phyloP scores from a whole-genome alignment of 768 basidiomycete genomes.

The Royoungia palumana region DNA sequence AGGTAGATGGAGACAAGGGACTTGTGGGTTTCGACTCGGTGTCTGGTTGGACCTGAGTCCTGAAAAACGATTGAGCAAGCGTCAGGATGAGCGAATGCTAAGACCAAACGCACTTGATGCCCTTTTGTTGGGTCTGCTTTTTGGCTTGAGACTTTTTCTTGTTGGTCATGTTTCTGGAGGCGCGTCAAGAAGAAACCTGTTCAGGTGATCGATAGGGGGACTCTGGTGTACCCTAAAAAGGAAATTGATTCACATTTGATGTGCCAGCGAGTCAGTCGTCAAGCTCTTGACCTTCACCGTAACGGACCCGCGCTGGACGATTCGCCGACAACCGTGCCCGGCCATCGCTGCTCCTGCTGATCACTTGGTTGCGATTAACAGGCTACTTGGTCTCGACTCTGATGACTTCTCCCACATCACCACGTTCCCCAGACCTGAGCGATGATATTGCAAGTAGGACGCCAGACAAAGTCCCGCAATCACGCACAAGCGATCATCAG shows the following conservation, averaged over 20 bases:
- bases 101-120: slow-evolving; percentile 19
- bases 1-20: slow-evolving; percentile 16
- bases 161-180: slow-evolving; percentile 25
- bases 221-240: not conserved
- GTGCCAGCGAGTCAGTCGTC: not conserved
- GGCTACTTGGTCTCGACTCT: not conserved
- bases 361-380: not conserved
- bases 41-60: slow-evolving; percentile 15
- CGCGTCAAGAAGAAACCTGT: too few species aligned
- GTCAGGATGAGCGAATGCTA: not conserved
- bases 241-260: slow-evolving; percentile 9
- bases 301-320: slow-evolving; percentile 7
- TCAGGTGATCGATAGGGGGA: too few species aligned
- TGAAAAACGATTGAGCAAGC: slow-evolving; percentile 9
- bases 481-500: slow-evolving; percentile 14
- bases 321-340: not conserved
- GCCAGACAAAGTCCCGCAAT: slow-evolving; percentile 7
- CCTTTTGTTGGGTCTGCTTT: slow-evolving; percentile 28
- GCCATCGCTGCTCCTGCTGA: not conserved
- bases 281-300: not conserved
- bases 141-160: slow-evolving; percentile 30
- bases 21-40: slow-evolving; percentile 10
- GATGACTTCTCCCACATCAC: slow-evolving; percentile 13
- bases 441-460: slow-evolving; percentile 11
- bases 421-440: slow-evolving; percentile 2